Evolutionary conservation across 768 basidiomycete species (phyloP), one percentile per base, ranked within the genome.

Genomic region (Nidula microcarpa): DNA sequence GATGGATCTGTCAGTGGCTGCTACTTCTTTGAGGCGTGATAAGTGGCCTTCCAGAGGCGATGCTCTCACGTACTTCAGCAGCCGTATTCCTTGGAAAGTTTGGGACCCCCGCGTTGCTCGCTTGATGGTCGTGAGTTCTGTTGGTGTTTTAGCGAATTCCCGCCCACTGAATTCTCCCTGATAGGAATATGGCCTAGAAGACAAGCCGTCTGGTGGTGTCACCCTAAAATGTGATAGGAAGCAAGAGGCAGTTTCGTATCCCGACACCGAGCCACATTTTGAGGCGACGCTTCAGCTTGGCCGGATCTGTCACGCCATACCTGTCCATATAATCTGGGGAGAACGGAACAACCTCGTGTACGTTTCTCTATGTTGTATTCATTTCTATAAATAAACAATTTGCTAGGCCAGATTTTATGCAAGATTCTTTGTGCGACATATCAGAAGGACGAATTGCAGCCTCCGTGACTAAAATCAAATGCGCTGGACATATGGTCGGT

Each of bases 311-410:
- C 59, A 58, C 47, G 53, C 57, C 0, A 43, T 77, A 6, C 75
- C 78, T 16, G 56, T 79, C 6, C 80, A 82, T 57, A 47, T 78
- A 30, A 70, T 82, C n/a, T 81, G 77, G 74, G 77, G 76, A 32
- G 65, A 61, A 5, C 60, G 64, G n/a, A 68, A 71, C 34, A 74
- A 79, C 41, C 56, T 78, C n/a, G 64, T 79, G 78, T 80, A 58
- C 53, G 71, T 66, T 49, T 45, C 37, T 49, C 47, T n/a, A n/a
- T n/a, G n/a, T n/a, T n/a, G n/a, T n/a, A n/a, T n/a, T n/a, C n/a
- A n/a, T 39, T 39, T 47, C 50, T 50, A 11, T 18, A 6, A 30
- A 17, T 36, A 30, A 18, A n/a, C 34, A 46, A 41, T 53, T 14
- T 23, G 50, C 11, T 50, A 80, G 79, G 16, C 74, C 76, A 1